A percentile compares a stretch with the other conserved stretches of the same genome.
These are phyloP conservation scores for Chalaropsis thielavioides DNA, from an alignment of 2,329 filamentous ascomycete genomes.

Conservation along the genomic window DNA sequence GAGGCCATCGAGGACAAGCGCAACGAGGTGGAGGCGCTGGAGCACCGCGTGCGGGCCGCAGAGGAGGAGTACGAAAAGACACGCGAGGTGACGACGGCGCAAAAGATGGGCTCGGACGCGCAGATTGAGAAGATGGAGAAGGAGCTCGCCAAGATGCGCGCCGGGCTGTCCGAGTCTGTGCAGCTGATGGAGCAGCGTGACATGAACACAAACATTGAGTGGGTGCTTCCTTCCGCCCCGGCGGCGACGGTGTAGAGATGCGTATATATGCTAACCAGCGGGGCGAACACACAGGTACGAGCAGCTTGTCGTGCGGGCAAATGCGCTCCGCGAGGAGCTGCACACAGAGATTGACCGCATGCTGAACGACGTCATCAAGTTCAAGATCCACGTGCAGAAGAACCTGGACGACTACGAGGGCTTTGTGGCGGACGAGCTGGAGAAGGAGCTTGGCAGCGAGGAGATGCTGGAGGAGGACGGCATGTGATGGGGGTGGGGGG, in stretches of 20 bases:
- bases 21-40: constrained; percentile 79
- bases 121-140: constrained; percentile 99
- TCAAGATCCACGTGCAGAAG: constrained; percentile 95
- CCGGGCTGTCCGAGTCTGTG: constrained; percentile 68
- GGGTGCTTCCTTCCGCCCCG: constrained; percentile 26
- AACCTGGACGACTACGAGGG: constrained; percentile 85
- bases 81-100: constrained; percentile 70
- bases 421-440: constrained; percentile 87
- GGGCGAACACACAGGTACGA: constrained; percentile 53
- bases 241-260: no score
- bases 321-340: constrained; percentile 82
- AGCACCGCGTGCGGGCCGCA: constrained; percentile 73
- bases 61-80: constrained; percentile 91
- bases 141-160: constrained; percentile 84
- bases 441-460: constrained; percentile 61
- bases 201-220: constrained; percentile 95
- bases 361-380: constrained; percentile 93
- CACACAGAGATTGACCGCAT: constrained; percentile 94
- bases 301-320: constrained; percentile 72
- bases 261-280: neutral
- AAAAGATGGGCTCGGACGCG: constrained; percentile 76
- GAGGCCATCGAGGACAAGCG: constrained; percentile 95
- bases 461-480: constrained; percentile 36
- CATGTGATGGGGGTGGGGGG: neutral
- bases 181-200: constrained; percentile 88